These are phyloP conservation scores for Biancaea sappan DNA, from an alignment of 306 rosid genomes.

Conservation along the genomic window DNA sequence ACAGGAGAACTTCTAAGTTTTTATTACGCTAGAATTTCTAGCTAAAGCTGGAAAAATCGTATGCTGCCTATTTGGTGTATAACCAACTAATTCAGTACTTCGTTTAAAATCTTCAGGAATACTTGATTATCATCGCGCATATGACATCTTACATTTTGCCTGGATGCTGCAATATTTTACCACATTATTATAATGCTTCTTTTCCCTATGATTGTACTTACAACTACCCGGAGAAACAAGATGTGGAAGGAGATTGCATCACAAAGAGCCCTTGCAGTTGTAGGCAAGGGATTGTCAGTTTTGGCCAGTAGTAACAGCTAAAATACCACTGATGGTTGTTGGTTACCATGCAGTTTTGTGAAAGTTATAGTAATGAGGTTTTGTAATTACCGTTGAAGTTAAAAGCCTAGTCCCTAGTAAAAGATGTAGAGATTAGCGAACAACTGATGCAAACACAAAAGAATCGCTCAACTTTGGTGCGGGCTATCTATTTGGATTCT, in stretches of 20 bases:
- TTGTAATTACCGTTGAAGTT: not conserved
- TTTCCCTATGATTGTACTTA: not conserved
- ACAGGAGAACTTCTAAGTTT: not conserved
- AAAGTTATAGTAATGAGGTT: not conserved
- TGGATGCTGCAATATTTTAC: not conserved
- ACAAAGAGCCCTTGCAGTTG: not conserved
- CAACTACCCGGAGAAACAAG: not conserved
- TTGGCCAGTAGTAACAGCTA: not conserved
- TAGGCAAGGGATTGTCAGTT: not conserved
- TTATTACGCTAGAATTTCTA: not conserved
- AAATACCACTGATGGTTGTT: not conserved
- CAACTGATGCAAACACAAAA: not conserved
- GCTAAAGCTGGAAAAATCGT: not conserved
- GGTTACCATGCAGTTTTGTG: not conserved
- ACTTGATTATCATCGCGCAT: not conserved
- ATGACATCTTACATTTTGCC: not conserved
- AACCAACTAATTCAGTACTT: not conserved
- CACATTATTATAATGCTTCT: not conserved
- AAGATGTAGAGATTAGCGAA: not conserved
- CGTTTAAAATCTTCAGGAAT: not conserved
- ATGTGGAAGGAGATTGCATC: not conserved
- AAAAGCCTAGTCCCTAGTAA: not conserved
- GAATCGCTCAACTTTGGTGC: not conserved
- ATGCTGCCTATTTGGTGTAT: not conserved
- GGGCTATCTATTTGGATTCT: not conserved